Percentiles rank a stretch among this genome's conserved stretches.
phyloP scores from a whole-genome alignment of 73 alveolate genomes.

The Tetrahymena malaccensis region DNA sequence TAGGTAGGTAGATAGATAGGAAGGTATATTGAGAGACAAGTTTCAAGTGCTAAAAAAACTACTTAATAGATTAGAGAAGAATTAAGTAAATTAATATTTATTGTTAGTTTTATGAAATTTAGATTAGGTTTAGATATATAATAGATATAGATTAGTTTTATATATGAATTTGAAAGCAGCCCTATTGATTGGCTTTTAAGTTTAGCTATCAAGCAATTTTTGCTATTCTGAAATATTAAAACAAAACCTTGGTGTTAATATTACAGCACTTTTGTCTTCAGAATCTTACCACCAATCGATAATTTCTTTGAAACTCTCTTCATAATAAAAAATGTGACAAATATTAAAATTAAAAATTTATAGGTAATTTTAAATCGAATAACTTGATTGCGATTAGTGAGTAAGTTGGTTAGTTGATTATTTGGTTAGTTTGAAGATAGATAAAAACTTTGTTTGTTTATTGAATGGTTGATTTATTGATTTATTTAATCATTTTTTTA shows the following conservation, averaged over 20 bases:
- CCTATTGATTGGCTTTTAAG: background rate
- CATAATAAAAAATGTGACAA: background rate
- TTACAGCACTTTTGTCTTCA: too few relatives aligned
- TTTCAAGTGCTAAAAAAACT: too few relatives aligned
- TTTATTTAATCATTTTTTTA: background rate
- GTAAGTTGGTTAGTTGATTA: background rate
- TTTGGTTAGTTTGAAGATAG: background rate
- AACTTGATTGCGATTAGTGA: background rate
- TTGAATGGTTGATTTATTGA: too few relatives aligned
- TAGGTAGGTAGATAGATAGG: background rate
- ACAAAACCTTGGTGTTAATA: background rate
- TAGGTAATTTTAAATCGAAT: background rate
- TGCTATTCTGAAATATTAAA: background rate
- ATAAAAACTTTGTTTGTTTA: too few relatives aligned
- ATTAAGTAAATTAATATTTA: background rate
- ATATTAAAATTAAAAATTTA: too few relatives aligned
- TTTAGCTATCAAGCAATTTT: too few relatives aligned
- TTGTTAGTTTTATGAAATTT: background rate
- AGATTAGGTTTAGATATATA: background rate
- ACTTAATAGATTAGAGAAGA: background rate
- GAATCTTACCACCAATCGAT: too few relatives aligned
- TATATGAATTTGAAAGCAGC: background rate
- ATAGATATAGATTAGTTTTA: background rate
- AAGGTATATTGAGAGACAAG: background rate
- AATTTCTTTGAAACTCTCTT: background rate